Evolutionary conservation across 352 stramenopile species (phyloP).

Genomic region (Phytopythium chamaehyphon): DNA sequence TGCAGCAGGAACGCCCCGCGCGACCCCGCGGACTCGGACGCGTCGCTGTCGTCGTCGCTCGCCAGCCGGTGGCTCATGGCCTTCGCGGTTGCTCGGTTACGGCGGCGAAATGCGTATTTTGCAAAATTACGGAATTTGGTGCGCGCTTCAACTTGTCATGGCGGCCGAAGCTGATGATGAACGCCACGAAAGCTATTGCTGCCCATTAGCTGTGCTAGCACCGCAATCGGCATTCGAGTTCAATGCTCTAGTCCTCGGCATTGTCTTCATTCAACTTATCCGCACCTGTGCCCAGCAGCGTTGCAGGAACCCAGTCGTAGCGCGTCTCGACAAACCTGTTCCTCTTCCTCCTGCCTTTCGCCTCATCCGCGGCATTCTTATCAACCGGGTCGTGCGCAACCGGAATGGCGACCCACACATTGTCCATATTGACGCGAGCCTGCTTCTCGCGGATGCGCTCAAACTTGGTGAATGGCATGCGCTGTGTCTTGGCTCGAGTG

Average conservation of each 20-base stretch:
- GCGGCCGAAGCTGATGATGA: too few species aligned
- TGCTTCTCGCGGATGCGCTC: constrained; percentile 35
- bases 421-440: constrained; percentile 44
- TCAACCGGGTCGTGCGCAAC: constrained; percentile 10
- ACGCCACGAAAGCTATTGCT: too few species aligned
- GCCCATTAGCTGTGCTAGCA: too few species aligned
- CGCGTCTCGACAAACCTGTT: constrained; percentile 28
- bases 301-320: constrained; percentile 59
- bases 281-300: constrained; percentile 28
- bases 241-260: too few species aligned
- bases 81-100: neutral
- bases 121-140: too few species aligned
- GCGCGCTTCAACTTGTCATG: too few species aligned
- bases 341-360: neutral
- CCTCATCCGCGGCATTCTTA: neutral
- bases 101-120: too few species aligned
- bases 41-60: constrained; percentile 15
- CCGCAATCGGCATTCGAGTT: too few species aligned
- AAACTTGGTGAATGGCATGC: constrained; percentile 43
- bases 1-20: constrained; percentile 48
- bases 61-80: neutral
- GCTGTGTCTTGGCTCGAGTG: constrained; percentile 30
- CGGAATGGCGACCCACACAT: constrained; percentile 63
- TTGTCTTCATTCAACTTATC: too few species aligned
- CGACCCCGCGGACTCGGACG: constrained; percentile 34